These are phyloP conservation scores for Penicillium concentricum DNA, from an alignment of 2,329 filamentous ascomycete genomes.

Conservation along the genomic window DNA sequence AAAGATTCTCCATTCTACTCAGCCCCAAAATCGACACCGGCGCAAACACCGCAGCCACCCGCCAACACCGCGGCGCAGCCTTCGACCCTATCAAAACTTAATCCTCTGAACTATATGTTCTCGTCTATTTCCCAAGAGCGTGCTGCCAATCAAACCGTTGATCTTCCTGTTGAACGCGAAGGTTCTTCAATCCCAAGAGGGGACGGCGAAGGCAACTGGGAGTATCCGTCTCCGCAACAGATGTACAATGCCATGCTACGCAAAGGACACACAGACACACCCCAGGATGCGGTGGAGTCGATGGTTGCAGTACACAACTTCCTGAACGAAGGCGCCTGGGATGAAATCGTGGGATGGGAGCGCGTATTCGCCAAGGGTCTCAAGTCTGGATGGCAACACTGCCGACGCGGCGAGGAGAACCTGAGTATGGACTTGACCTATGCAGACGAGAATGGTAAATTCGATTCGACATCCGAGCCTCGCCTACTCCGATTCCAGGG, in stretches of 20 bases:
- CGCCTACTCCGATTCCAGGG: conserved; percentile 85
- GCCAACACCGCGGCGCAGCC: conserved; percentile 29
- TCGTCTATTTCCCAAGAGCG: conserved; percentile 76
- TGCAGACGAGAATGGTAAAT: conserved; percentile 41
- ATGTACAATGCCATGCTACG: conserved; percentile 99
- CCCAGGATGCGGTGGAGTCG: conserved; percentile 85
- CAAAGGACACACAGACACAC: conserved; percentile 94
- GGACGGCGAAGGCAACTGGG: conserved; percentile 75
- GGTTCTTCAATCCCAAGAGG: conserved; percentile 88
- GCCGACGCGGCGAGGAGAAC: conserved; percentile 70
- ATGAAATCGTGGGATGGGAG: conserved; percentile 93
- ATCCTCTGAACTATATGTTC: conserved; percentile 96
- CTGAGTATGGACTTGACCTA: conserved; percentile 56
- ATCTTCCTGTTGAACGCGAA: conserved; percentile 78
- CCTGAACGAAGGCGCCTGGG: conserved; percentile 95
- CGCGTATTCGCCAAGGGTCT: conserved; percentile 76
- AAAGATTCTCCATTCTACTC: conserved; percentile 51
- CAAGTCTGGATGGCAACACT: conserved; percentile 68
- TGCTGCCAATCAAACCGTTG: conserved; percentile 68
- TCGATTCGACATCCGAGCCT: conserved; percentile 53
- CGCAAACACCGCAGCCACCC: conserved; percentile 33
- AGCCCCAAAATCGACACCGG: conserved; percentile 32
- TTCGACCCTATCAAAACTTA: conserved; percentile 64
- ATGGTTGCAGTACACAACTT: conserved; percentile 99
- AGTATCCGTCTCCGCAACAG: conserved; percentile 96